These are phyloP conservation scores for Pilatotrama ljubarskyi DNA, from an alignment of 768 basidiomycete genomes.

Conservation along the genomic window DNA sequence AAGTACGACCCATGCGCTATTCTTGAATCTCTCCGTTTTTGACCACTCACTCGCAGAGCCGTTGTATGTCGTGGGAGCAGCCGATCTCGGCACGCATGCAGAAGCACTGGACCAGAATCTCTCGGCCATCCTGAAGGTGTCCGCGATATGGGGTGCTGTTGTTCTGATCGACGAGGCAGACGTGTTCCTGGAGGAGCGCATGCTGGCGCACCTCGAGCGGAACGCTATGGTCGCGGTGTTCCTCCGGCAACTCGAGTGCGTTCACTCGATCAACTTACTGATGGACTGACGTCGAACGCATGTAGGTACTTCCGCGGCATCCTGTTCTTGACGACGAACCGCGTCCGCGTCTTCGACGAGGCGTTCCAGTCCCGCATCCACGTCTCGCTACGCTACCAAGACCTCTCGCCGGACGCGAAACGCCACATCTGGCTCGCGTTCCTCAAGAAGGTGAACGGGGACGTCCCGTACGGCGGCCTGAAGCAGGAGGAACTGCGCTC, in stretches of 20 bases:
- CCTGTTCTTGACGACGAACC: slow-evolving; percentile 43
- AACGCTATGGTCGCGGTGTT: slow-evolving; percentile 75
- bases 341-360: slow-evolving; percentile 40
- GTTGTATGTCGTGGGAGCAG: slow-evolving; percentile 37
- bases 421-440: slow-evolving; percentile 67
- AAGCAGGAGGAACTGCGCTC: slow-evolving; percentile 43
- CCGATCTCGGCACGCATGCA: slow-evolving; percentile 37
- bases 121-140: slow-evolving; percentile 34
- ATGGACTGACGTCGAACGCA: neutral
- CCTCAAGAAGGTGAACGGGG: slow-evolving; percentile 40
- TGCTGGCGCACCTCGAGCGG: slow-evolving; percentile 60
- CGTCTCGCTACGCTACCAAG: slow-evolving; percentile 56
- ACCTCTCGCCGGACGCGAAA: slow-evolving; percentile 53
- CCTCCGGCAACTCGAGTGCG: slow-evolving; percentile 30
- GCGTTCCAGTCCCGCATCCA: slow-evolving; percentile 35
- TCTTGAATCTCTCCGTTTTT: neutral
- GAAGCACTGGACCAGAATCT: slow-evolving; percentile 32
- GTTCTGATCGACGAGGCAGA: slow-evolving; percentile 49
- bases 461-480: slow-evolving; percentile 33
- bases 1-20: slow-evolving; percentile 17
- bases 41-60: slow-evolving; percentile 24
- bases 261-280: neutral
- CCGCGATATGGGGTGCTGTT: slow-evolving; percentile 36
- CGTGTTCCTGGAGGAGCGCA: slow-evolving; percentile 71
- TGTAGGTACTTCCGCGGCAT: slow-evolving; percentile 36